Evolutionary conservation across 805 yeast genomes (phyloP), one percentile per base, ranked within the genome.

Genomic region (Ogataea minuta): DNA sequence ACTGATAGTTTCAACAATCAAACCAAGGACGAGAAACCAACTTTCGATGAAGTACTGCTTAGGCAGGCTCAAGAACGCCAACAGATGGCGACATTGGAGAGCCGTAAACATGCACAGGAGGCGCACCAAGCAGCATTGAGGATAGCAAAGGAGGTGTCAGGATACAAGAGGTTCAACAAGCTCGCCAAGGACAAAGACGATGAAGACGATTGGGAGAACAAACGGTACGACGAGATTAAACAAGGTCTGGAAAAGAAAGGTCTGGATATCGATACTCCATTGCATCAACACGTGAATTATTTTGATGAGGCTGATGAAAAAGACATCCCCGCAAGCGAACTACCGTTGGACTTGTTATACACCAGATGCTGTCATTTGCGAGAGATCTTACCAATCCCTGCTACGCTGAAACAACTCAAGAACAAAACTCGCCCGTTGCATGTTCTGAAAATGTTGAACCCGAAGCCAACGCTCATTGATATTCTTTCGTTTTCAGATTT

Each of bases 111-210:
- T 62, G 87, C 88, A 2, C 74, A 76, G 35, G 91, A 84, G 54
- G 91, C 93, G 0, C 87, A 84, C 60, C 56, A 67, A 23, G 76
- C 86, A 3, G 95, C 91, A 1, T 73, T 75, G 47, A 66, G 84
- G 54, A 75, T 82, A 28, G 89, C 89, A 0, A 66, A 67, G 32
- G 93, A 84, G 61, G 86, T 83, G 9, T 48, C 68, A 1, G 64
- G 62, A 26, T 78, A 66, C 53, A 77, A 64, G 46, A 59, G 53
- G 29, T 37, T 44, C 9, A 45, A 43, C 34, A 52, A 45, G 19
- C 31, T 42, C 4, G 41, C 29, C 9, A 55, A 50, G 20, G 59
- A 57, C 20, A 49, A 48, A 4, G 53, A 57, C 4, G 66, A 56
- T 16, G 59, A 50, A 10, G 53, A 51, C 6, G 54, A 45, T 4